Evolutionary conservation across 1,284 basidiomycete genomes (phyloP), one percentile per base, ranked within the genome.

Genomic region (Trichosporon ovoides): DNA sequence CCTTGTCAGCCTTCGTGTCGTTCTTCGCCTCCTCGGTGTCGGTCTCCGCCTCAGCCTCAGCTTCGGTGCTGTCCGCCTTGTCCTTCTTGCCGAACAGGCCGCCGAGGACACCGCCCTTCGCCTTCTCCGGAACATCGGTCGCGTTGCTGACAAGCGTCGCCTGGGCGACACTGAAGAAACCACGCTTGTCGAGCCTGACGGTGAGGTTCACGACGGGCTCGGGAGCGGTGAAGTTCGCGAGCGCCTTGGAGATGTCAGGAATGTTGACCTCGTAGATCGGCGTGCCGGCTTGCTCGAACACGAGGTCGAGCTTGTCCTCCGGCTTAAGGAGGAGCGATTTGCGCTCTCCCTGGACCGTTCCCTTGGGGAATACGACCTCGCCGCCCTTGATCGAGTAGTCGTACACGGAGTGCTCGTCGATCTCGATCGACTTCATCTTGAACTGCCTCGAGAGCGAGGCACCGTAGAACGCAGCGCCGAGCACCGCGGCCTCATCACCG

Each of bases 401-500:
- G 67, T 87, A 85, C 3, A 82, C 78, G 19, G 78, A 78, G 61
- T 88, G 81, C 72, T 98, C 95, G 18, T 82, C 77, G 28, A 97
- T 82, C 59, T 89, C 88, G 73, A 98, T 89, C 65, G 88, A 86
- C 80, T 98, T 98, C 62, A 95, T 97, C 80, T 90, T 90, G 83
- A 97, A 98, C 72, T 92, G 90, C 38, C 87, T 83, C 68, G 88
- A 92, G 52, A 94, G 83, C 33, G 84, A 83, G 3, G 96, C 96
- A 20, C 93, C 96, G 66, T 96, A 87, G 56, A 97, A 86, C 2
- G 90, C 96, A 5, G 95, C 94, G 50, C 90, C 93, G 54, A 98
- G 84, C 14, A 97, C 95, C 12, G 89, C 89, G 0, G 93, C 91
- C 80, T 99, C 95, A 74, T 98, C 96, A 0, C 95, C 88, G 72